Conservation (phyloP, 139 green algal species). For the Coccomyxa sp. region DNA sequence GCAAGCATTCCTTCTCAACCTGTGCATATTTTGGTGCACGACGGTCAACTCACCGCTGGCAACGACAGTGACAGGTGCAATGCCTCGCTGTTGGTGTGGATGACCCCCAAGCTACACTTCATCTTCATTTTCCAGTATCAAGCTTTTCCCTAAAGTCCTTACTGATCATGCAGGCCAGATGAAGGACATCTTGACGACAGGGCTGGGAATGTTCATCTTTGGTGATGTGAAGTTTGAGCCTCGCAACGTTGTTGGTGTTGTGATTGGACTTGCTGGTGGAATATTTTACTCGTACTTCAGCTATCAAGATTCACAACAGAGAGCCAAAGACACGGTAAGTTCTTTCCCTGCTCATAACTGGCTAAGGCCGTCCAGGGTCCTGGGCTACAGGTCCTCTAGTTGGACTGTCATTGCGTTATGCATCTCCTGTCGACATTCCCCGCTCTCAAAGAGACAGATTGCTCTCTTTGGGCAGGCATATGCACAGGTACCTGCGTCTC, state of each 20-base stretch:
- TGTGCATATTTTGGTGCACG: slow-evolving; percentile 59
- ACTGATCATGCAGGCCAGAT: slow-evolving; percentile 33
- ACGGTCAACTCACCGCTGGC: slow-evolving; percentile 45
- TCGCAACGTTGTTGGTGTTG: slow-evolving; percentile 23
- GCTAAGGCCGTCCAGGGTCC: too few species aligned
- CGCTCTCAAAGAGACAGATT: too few species aligned
- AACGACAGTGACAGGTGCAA: slow-evolving; percentile 41
- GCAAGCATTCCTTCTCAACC: slow-evolving; percentile 54
- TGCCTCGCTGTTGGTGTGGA: not conserved
- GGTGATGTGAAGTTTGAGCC: slow-evolving; percentile 30
- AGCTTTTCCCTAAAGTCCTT: not conserved
- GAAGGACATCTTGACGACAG: slow-evolving; percentile 53
- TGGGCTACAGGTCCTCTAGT: too few species aligned
- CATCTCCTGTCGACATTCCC: too few species aligned
- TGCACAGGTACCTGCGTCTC: too few species aligned
- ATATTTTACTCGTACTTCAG: slow-evolving; percentile 20
- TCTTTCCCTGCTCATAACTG: not conserved
- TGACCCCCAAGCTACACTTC: not conserved
- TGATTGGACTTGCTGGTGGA: slow-evolving; percentile 22
- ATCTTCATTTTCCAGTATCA: not conserved
- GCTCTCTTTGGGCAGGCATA: too few species aligned
- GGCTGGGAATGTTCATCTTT: slow-evolving; percentile 48
- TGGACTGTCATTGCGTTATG: too few species aligned
- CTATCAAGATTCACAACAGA: not conserved
- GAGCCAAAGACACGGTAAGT: not conserved